These are phyloP conservation scores for Crithidia brevicula DNA, from an alignment of 208 protist species.

Conservation along the genomic window DNA sequence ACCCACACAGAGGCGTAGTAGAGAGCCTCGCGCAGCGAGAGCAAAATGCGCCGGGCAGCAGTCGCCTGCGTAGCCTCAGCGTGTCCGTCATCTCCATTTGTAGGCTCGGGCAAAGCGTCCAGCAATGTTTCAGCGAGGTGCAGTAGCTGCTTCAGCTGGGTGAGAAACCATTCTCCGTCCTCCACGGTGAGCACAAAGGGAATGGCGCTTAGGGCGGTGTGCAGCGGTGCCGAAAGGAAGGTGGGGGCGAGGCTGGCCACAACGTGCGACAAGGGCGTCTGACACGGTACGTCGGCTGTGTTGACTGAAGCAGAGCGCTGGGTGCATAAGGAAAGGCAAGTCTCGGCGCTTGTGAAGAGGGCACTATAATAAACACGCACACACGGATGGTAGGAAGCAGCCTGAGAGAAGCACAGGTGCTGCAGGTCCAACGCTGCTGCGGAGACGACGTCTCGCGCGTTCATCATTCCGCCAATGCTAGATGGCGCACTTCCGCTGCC, in stretches of 20 bases:
- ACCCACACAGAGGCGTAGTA: constrained; percentile 35
- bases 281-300: not conserved
- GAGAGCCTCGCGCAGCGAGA: constrained; percentile 30
- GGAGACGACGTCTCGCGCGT: constrained; percentile 5
- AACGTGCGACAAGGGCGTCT: constrained; percentile 2
- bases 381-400: constrained; percentile 32
- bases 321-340: constrained; percentile 26
- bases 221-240: constrained; percentile 61
- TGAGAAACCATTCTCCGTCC: constrained; percentile 71
- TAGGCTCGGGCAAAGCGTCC: not conserved
- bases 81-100: not conserved
- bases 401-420: constrained; percentile 41
- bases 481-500: not conserved
- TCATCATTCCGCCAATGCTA: not conserved
- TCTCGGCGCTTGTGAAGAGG: constrained; percentile 34
- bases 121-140: constrained; percentile 30
- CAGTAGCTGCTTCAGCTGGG: constrained; percentile 49
- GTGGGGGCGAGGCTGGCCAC: constrained; percentile 30
- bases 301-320: not conserved
- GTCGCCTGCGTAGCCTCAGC: not conserved
- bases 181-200: constrained; percentile 60
- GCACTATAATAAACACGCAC: constrained; percentile 41
- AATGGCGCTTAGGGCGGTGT: constrained; percentile 75
- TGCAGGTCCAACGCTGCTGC: constrained; percentile 25
- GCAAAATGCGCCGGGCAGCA: constrained; percentile 17